phyloP scores from a whole-genome alignment of 2,329 filamentous ascomycete species.

The Plenodomus tracheiphilus region DNA sequence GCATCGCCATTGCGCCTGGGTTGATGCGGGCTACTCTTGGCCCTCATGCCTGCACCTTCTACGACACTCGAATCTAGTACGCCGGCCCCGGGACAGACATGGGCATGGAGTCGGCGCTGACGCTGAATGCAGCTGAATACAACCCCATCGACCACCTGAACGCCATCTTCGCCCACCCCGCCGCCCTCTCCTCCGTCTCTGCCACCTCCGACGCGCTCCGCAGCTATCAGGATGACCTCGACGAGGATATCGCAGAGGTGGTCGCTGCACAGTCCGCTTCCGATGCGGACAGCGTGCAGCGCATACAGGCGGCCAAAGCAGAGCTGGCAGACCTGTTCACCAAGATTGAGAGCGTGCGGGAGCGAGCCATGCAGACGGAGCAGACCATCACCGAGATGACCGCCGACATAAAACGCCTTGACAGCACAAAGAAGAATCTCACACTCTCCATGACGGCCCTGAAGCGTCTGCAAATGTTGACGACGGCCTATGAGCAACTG shows the following conservation, averaged over 20 bases:
- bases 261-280: constrained; percentile 78
- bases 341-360: constrained; percentile 91
- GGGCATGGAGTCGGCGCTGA: constrained; percentile 26
- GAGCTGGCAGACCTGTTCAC: constrained; percentile 89
- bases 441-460: constrained; percentile 97
- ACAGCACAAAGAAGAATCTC: constrained; percentile 94
- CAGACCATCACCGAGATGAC: constrained; percentile 98
- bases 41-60: constrained; percentile 44
- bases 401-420: constrained; percentile 94
- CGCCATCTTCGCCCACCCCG: constrained; percentile 87
- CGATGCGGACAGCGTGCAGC: constrained; percentile 82
- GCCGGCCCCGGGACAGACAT: constrained; percentile 10
- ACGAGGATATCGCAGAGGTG: constrained; percentile 73
- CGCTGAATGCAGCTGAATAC: constrained; percentile 68
- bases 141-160: constrained; percentile 93
- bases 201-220: constrained; percentile 74
- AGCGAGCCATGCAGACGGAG: constrained; percentile 87
- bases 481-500: constrained; percentile 97
- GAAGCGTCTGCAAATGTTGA: constrained; percentile 97
- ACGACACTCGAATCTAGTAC: constrained; percentile 45
- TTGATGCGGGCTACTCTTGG: constrained; percentile 41
- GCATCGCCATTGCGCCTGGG: constrained; percentile 20
- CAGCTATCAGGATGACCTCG: constrained; percentile 79
- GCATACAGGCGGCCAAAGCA: constrained; percentile 87
- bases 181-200: constrained; percentile 76